Conservation (phyloP, 352 stramenopile genomes). For the Globisporangium takayamanum region DNA sequence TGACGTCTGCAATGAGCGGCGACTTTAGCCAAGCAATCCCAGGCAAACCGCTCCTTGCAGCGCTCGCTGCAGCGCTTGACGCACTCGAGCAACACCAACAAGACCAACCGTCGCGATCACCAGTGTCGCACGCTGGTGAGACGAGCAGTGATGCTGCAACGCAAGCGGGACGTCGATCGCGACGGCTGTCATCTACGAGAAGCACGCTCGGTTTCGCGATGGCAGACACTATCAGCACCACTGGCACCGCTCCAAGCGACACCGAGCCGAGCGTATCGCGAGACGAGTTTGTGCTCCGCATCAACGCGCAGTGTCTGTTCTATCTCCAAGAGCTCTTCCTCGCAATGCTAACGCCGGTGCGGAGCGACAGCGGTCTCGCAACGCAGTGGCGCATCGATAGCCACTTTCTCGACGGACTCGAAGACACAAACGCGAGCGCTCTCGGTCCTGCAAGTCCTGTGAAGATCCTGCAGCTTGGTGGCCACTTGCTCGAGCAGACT, state of each 20-base stretch:
- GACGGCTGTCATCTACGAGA: background rate
- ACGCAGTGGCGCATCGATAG: constrained; percentile 16
- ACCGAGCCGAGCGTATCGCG: background rate
- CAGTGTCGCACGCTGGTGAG: background rate
- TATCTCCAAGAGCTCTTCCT: constrained; percentile 18
- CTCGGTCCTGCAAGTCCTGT: constrained; percentile 11
- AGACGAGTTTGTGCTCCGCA: constrained; percentile 8
- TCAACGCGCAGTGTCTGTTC: constrained; percentile 17
- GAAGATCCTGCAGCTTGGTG: constrained; percentile 13
- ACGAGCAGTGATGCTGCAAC: background rate
- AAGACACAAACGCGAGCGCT: constrained; percentile 2
- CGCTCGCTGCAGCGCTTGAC: constrained; percentile 7
- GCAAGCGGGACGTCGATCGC: background rate
- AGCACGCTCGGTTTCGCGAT: background rate
- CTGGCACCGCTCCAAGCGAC: background rate
- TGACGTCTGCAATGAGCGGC: background rate
- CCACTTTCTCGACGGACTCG: constrained; percentile 6
- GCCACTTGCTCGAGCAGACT: constrained; percentile 14
- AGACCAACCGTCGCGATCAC: background rate
- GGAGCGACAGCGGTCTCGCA: constrained; percentile 10
- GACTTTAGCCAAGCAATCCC: constrained; percentile 6
- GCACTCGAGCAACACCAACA: constrained; percentile 3
- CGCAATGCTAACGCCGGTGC: constrained; percentile 13
- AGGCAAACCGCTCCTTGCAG: constrained; percentile 14
- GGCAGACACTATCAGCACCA: background rate